A percentile compares a stretch with the other conserved stretches of the same genome.
phyloP scores from a whole-genome alignment of 1,139 yeast genomes.

The Scheffersomyces quercinus region DNA sequence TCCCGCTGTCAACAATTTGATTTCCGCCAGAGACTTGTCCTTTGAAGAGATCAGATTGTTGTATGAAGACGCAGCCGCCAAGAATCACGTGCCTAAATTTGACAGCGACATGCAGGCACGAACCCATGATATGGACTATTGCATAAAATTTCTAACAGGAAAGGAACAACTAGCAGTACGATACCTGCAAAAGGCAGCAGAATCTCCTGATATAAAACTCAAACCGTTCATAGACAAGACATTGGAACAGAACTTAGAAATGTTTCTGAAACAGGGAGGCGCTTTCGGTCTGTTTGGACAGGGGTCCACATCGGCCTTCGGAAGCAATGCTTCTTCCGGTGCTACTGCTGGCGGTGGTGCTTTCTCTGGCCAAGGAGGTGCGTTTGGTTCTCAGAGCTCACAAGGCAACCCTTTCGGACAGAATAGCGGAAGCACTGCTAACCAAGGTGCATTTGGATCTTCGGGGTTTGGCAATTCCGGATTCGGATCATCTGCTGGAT shows the following conservation, averaged over 20 bases:
- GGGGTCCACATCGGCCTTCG: constrained; percentile 7
- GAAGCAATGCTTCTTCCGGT: constrained; percentile 7
- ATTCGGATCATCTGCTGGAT: background rate
- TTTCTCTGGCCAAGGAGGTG: constrained; percentile 6
- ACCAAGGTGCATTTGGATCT: constrained; percentile 3
- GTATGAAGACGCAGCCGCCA: constrained; percentile 42
- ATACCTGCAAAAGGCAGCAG: constrained; percentile 52
- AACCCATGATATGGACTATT: constrained; percentile 47
- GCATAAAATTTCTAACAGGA: constrained; percentile 36
- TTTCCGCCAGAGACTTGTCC: constrained; percentile 55
- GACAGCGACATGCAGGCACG: constrained; percentile 43
- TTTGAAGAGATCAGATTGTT: constrained; percentile 56
- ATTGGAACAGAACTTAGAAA: constrained; percentile 20
- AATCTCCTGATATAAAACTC: constrained; percentile 21
- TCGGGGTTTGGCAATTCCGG: constrained; percentile 1
- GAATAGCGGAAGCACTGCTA: background rate
- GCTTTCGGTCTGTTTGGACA: background rate
- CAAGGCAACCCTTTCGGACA: constrained; percentile 1
- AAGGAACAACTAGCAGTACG: constrained; percentile 56
- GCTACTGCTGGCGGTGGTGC: constrained; percentile 10
- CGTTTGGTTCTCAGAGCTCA: constrained; percentile 5
- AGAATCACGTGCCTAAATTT: constrained; percentile 37
- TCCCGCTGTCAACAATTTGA: constrained; percentile 30
- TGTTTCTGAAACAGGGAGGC: constrained; percentile 10
- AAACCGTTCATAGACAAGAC: constrained; percentile 42